Evolutionary conservation across 2,329 filamentous ascomycete genomes (phyloP).

Genomic region (Botrytis hyacinthi): DNA sequence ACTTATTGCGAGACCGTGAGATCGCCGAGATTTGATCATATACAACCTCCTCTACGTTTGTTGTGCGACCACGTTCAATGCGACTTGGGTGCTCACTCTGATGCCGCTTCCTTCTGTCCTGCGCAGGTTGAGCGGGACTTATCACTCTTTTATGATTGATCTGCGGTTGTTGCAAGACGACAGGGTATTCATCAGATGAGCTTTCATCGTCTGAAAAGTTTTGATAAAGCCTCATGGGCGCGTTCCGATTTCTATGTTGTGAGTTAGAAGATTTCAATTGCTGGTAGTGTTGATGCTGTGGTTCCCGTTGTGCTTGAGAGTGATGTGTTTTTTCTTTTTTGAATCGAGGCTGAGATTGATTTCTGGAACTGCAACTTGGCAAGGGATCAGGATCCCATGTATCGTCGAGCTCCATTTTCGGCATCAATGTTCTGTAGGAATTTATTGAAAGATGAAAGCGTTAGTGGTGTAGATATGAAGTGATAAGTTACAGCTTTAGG

Average conservation of each 20-base stretch:
- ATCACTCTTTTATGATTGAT: background rate
- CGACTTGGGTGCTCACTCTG: slow-evolving; percentile 13
- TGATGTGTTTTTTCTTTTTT: background rate
- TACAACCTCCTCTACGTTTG: background rate
- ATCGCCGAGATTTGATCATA: background rate
- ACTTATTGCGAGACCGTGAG: background rate
- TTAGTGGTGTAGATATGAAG: background rate
- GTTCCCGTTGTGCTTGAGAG: background rate
- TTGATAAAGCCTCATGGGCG: background rate
- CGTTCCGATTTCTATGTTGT: background rate
- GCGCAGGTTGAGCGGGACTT: background rate
- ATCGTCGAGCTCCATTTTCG: slow-evolving; percentile 1
- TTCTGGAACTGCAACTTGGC: background rate
- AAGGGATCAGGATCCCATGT: slow-evolving; percentile 12
- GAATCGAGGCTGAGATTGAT: background rate
- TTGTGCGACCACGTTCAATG: background rate
- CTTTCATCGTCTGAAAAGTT: background rate
- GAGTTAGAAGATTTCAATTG: background rate
- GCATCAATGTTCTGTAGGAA: background rate
- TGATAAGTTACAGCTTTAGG: background rate
- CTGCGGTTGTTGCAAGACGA: background rate
- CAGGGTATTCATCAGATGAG: background rate
- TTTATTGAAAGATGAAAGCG: background rate
- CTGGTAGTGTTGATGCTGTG: background rate
- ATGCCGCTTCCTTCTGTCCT: background rate